phyloP scores from a whole-genome alignment of 73 alveolate genomes.

The Uronychia setigera region DNA sequence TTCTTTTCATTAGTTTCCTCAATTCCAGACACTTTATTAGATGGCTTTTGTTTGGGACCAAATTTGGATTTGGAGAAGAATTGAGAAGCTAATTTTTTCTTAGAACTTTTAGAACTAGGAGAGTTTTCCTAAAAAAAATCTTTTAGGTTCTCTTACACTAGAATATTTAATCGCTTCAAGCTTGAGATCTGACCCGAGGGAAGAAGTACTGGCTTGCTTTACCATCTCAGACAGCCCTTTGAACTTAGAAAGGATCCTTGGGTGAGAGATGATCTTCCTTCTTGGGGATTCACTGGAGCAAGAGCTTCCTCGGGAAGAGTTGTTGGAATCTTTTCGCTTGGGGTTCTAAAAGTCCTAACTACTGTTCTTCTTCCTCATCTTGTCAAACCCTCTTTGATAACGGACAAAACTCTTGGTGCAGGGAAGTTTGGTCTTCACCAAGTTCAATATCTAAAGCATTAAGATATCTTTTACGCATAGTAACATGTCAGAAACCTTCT shows the following conservation, averaged over 20 bases:
- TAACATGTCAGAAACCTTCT: slow-evolving; percentile 31
- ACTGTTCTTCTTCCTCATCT: slow-evolving; percentile 16
- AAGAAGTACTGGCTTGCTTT: neutral
- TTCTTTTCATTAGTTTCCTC: too few species aligned
- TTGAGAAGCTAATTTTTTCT: neutral
- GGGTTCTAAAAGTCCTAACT: neutral
- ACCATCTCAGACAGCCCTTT: neutral
- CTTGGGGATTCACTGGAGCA: neutral
- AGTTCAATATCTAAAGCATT: slow-evolving; percentile 20
- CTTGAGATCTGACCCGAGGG: neutral
- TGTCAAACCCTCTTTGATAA: slow-evolving; percentile 26
- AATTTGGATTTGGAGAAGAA: neutral
- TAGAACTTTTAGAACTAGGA: too few species aligned
- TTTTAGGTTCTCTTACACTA: neutral
- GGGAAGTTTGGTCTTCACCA: slow-evolving; percentile 33
- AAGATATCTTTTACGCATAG: slow-evolving; percentile 12
- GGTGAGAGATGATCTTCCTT: neutral
- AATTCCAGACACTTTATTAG: neutral
- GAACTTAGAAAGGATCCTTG: neutral
- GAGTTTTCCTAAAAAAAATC: neutral
- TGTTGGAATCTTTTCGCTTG: neutral
- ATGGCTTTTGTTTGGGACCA: neutral
- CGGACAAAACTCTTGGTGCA: slow-evolving; percentile 50
- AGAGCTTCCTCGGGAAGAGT: neutral
- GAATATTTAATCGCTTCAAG: neutral